These are phyloP conservation scores for Sedum album DNA, from an alignment of 164 flowering plant species.

Conservation along the genomic window DNA sequence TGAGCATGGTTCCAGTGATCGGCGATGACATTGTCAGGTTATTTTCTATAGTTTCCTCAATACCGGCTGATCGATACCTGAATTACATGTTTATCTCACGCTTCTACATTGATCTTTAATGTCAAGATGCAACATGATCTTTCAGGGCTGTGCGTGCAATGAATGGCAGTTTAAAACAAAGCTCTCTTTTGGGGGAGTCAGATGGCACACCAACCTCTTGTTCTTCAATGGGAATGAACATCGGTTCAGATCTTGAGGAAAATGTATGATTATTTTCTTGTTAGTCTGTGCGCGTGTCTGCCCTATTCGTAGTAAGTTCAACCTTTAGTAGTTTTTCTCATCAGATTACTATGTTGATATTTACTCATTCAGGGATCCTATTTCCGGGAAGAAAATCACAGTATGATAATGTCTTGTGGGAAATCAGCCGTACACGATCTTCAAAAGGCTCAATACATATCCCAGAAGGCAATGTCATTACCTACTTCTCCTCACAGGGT, in stretches of 20 bases:
- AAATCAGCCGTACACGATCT: constrained; percentile 35
- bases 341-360: background rate
- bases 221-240: constrained; percentile 27
- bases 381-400: constrained; percentile 32
- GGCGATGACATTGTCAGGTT: constrained; percentile 98
- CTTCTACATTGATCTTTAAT: background rate
- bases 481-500: constrained; percentile 88
- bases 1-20: constrained; percentile 95
- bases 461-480: constrained; percentile 75
- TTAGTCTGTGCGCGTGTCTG: background rate
- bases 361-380: constrained; percentile 45
- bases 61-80: background rate
- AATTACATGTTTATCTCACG: background rate
- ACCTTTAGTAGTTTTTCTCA: background rate
- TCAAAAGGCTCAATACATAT: background rate
- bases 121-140: background rate
- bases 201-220: constrained; percentile 37
- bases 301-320: background rate
- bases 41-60: constrained; percentile 12
- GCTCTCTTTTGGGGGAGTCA: constrained; percentile 55
- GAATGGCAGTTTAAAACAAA: constrained; percentile 89
- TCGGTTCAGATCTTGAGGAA: constrained; percentile 29
- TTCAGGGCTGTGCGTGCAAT: constrained; percentile 94
- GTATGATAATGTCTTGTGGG: constrained; percentile 34
- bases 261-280: constrained; percentile 37